Percentiles rank a stretch among this genome's conserved stretches.
Conservation (phyloP, 768 basidiomycete species). For the Pilatotrama ljubarskyi region DNA sequence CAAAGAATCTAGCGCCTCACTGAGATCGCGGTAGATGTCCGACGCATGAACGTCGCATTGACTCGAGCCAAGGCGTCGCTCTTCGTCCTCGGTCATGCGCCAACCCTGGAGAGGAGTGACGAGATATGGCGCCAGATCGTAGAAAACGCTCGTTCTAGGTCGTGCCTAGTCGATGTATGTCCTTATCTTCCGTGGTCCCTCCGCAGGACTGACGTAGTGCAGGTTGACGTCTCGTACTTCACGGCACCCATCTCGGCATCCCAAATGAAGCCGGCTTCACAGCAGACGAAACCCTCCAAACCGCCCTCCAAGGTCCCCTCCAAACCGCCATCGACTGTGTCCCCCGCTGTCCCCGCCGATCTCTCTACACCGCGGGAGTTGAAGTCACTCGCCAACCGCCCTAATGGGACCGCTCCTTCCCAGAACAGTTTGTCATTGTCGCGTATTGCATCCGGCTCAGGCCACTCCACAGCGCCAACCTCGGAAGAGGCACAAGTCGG, state of each 20-base stretch:
- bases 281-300: slow-evolving; percentile 10
- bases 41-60: slow-evolving; percentile 98
- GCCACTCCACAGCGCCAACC: background rate
- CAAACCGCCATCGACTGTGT: background rate
- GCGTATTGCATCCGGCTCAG: background rate
- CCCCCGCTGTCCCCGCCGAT: slow-evolving; percentile 8
- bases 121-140: slow-evolving; percentile 78
- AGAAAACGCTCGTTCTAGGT: slow-evolving; percentile 67
- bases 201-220: background rate
- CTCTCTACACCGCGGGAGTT: slow-evolving; percentile 21
- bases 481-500: slow-evolving; percentile 7
- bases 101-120: slow-evolving; percentile 87
- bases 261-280: background rate
- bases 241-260: slow-evolving; percentile 11
- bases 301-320: slow-evolving; percentile 8
- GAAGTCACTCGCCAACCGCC: slow-evolving; percentile 15
- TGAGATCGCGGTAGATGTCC: slow-evolving; percentile 47
- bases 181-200: background rate
- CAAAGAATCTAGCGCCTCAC: background rate
- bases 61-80: slow-evolving; percentile 95
- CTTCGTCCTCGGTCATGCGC: slow-evolving; percentile 88
- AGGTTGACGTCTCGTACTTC: slow-evolving; percentile 19
- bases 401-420: background rate
- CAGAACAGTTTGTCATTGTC: background rate
- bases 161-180: slow-evolving; percentile 63